Conservation (phyloP, 148 eudicot species). For the Rhododendron mucronatum region DNA sequence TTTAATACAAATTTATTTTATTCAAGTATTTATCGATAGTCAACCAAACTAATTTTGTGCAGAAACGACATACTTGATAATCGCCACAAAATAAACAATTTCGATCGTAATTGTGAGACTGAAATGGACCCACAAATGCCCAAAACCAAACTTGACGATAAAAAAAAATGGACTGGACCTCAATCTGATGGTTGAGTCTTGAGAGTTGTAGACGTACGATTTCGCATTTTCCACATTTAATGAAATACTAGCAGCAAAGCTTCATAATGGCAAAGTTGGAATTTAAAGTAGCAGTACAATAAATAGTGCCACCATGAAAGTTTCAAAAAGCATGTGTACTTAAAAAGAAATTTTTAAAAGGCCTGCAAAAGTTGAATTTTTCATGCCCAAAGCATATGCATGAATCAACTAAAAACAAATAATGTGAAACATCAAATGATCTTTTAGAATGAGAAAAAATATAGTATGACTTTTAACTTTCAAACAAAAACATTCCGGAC, state of each 20-base stretch:
- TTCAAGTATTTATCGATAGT: too few species aligned
- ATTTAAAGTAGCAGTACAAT: neutral
- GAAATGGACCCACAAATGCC: too few species aligned
- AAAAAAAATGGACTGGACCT: too few species aligned
- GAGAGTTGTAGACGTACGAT: neutral
- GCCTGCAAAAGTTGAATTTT: conserved; percentile 1
- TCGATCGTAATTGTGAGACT: too few species aligned
- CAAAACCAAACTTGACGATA: too few species aligned
- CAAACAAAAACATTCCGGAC: neutral
- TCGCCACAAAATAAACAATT: too few species aligned
- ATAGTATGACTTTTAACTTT: neutral
- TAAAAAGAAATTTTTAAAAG: neutral
- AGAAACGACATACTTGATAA: too few species aligned
- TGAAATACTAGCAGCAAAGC: neutral
- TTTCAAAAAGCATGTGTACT: neutral
- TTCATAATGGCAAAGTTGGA: conserved; percentile 3
- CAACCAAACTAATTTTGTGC: too few species aligned
- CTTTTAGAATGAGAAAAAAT: neutral
- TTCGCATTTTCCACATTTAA: neutral
- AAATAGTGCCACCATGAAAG: neutral
- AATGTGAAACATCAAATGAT: neutral
- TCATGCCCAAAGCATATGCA: conserved; percentile 1
- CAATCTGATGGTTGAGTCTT: neutral
- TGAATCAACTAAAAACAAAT: neutral
- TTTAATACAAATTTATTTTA: too few species aligned